These are phyloP conservation scores for Alternaria sp. DNA, from an alignment of 2,329 filamentous ascomycete species.

Conservation along the genomic window DNA sequence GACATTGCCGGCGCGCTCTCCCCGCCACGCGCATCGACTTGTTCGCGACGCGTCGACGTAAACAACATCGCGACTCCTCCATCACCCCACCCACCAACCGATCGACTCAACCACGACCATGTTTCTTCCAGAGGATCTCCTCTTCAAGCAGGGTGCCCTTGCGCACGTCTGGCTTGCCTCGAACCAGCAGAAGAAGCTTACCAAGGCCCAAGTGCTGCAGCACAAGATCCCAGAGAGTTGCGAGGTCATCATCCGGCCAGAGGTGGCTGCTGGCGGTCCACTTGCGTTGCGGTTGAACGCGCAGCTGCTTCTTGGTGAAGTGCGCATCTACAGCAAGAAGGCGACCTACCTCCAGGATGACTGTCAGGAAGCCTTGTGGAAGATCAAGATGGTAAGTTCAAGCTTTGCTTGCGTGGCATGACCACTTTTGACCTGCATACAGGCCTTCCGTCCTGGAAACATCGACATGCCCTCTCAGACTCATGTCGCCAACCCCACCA, in stretches of 20 bases:
- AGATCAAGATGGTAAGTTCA: conserved; percentile 89
- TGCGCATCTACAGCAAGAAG: conserved; percentile 97
- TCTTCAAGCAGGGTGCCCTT: conserved; percentile 96
- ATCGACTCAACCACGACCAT: conserved; percentile 60
- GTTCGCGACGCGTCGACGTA: conserved; percentile 43
- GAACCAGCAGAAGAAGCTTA: conserved; percentile 97
- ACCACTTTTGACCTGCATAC: conserved; percentile 25
- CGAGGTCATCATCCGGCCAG: conserved; percentile 88
- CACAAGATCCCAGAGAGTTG: conserved; percentile 96
- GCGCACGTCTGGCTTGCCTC: conserved; percentile 98
- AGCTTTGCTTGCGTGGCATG: background rate
- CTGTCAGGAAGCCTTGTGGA: conserved; percentile 95
- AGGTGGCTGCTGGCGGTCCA: conserved; percentile 72
- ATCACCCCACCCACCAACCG: conserved; percentile 21
- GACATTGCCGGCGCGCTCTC: conserved; percentile 32
- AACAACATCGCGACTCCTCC: conserved; percentile 39
- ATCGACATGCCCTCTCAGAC: conserved; percentile 87
- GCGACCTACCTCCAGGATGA: conserved; percentile 95
- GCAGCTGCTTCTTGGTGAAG: conserved; percentile 92
- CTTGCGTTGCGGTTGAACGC: conserved; percentile 94
- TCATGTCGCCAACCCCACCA: conserved; percentile 81
- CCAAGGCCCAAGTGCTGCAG: conserved; percentile 93
- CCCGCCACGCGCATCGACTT: conserved; percentile 33
- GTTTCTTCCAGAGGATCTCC: conserved; percentile 97
- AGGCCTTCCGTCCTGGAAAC: conserved; percentile 94